Evolutionary conservation across 345 rosid species (phyloP), one percentile per base, ranked within the genome.

Genomic region (Acer saccharum): DNA sequence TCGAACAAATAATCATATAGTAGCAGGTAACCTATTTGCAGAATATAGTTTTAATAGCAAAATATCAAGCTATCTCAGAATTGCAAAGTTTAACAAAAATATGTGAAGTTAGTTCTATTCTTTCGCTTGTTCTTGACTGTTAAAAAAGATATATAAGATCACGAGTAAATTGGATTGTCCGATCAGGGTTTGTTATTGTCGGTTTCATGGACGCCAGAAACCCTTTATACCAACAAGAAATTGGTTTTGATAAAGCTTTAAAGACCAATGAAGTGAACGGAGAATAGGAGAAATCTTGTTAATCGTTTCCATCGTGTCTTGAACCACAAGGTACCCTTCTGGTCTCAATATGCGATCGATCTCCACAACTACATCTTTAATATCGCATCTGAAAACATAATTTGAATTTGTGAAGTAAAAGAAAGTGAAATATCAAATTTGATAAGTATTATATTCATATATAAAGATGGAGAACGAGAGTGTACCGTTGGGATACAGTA

Each of bases 341-440:
- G 98, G 97, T 79, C 98, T 87, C 84, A 92, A 68, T 57, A 95
- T 79, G 41, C 98, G 89, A 79, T 93, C 97, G 39, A 95, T 90
- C 86, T 95, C 99, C 25, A 73, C 89, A 20, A 78, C 87, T 39
- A 92, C 85, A 54, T 84, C 93, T 50, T 78, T 48, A 25, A 88
- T 78, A 17, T 91, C 88, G 73, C 98, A 95, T 80, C 99, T 95
- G 84, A 25, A 41, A 74, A 46, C 3, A 46, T 10, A 46, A 46
- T 46, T 46, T 46, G 10, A 46, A 46, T 46, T 46, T 20, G 23
- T 60, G 23, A 57, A 20, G n/a, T 8, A 17, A 57, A 17, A 17
- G n/a, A 20, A 57, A n/a, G 6, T n/a, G 23, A 57, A 50, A n/a
- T 6, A 57, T 57, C 62, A 0, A 57, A 20, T 57, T 57, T 57